Evolutionary conservation across 129 eudicot species (phyloP), one percentile per base, ranked within the genome.

Genomic region (Arctium minus): DNA sequence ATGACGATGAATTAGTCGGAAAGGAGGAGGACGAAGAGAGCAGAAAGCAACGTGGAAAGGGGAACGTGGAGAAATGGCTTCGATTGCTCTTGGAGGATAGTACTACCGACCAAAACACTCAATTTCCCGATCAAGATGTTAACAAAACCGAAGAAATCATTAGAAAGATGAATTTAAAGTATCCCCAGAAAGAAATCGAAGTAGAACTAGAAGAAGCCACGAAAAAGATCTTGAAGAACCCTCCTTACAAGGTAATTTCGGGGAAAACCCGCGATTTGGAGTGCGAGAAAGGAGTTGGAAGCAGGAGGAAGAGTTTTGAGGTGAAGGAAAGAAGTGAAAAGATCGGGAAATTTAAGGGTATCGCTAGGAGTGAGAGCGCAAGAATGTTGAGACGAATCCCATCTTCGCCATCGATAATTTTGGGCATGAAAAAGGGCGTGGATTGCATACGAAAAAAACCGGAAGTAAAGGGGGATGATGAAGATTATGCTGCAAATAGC

Each of bases 1-100:
- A 81, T 73, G 94, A 89, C 1, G 81, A n/a, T 27, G 83, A 84
- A 3, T 44, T 73, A 35, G 75, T 56, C 33, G 96, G 88, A n/a
- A 80, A 46, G 13, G 89, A 89, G 50, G 94, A 96, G 74, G 99
- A 96, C 30, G 99, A 93, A 88, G 99, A 96, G 85, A 89, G 91
- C 75, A 88, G 98, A 88, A 86, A 87, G 89, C 89, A 85, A 78
- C 93, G 95, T 6, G 99, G 99, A 62, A 96, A 93, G 81, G 99
- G 97, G 3, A 96, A 96, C 72, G 84, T 96, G 7, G 99, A 96
- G 74, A 96, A 93, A 85, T 96, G 99, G 99, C 90, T 96, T 56
- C 92, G 91, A 31, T 87, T 93, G 80, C 87, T 96, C 76, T 79
- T 88, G 74, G 89, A 87, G 42, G 84, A 85, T 33, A 87, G 80